These are phyloP conservation scores for Geotrichum restrictum DNA, from an alignment of 1,139 yeast species.

Conservation along the genomic window DNA sequence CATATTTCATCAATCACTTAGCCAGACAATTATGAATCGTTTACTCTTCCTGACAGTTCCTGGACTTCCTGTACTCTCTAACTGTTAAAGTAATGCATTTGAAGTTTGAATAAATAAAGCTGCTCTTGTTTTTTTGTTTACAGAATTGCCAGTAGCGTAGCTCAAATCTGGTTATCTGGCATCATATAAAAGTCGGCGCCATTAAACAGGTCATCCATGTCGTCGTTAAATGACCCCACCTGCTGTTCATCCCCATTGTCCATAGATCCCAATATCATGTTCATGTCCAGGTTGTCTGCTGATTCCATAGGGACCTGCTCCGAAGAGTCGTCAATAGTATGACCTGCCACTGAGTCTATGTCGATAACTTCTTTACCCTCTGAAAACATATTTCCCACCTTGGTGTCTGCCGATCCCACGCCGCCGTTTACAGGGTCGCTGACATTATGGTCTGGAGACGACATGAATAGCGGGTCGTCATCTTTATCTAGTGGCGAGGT, in stretches of 20 bases:
- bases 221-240: conserved; percentile 15
- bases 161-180: background rate
- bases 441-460: conserved; percentile 7
- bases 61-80: too few relatives aligned
- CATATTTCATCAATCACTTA: too few relatives aligned
- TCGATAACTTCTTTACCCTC: background rate
- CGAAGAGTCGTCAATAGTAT: background rate
- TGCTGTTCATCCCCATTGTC: conserved; percentile 17
- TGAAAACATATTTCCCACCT: background rate
- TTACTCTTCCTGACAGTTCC: too few relatives aligned
- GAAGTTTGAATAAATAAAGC: too few relatives aligned
- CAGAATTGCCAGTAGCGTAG: too few relatives aligned
- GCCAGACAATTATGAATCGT: too few relatives aligned
- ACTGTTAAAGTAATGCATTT: too few relatives aligned
- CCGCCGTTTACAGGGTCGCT: background rate
- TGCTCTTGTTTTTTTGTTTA: too few relatives aligned
- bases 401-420: background rate
- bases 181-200: conserved; percentile 1
- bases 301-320: too few relatives aligned
- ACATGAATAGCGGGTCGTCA: background rate
- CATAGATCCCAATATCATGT: conserved; percentile 23
- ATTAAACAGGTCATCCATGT: conserved; percentile 20
- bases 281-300: conserved; percentile 24
- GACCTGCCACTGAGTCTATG: background rate
- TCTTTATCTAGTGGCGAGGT: background rate